Evolutionary conservation across 192 early-diverging fungal species (phyloP).

Genomic region (Backusella australiensis): DNA sequence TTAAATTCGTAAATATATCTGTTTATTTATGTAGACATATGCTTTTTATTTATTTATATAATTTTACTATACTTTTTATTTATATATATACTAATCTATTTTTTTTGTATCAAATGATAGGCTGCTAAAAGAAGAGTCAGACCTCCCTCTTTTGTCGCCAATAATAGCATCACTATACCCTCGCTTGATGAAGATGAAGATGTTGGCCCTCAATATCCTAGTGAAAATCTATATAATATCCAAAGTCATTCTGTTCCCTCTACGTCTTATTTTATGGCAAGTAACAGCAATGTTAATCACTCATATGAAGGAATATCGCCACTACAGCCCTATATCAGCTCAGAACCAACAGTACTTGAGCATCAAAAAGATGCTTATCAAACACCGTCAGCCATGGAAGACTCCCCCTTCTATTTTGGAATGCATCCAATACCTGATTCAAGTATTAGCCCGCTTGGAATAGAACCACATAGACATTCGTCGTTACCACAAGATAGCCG

Average conservation of each 20-base stretch:
- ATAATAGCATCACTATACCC: conserved; percentile 29
- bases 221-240: neutral
- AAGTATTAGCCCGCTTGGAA: neutral
- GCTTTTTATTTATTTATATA: neutral
- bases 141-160: neutral
- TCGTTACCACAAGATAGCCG: neutral
- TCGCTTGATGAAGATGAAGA: conserved; percentile 16
- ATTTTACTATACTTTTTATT: neutral
- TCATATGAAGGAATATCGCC: neutral
- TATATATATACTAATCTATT: neutral
- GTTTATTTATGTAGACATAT: neutral
- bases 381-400: neutral
- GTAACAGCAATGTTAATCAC: neutral
- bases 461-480: neutral
- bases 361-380: neutral
- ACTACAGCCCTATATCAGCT: neutral
- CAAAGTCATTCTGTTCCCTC: conserved; percentile 12
- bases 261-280: neutral
- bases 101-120: conserved; percentile 5
- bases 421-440: neutral
- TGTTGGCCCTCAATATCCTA: neutral
- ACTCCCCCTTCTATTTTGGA: conserved; percentile 12
- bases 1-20: neutral
- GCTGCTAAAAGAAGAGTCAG: conserved; percentile 14
- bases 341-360: neutral